Percentiles rank a stretch among this genome's conserved stretches.
Conservation (phyloP, 2,329 filamentous ascomycete genomes). For the Seiridium unicorne region DNA sequence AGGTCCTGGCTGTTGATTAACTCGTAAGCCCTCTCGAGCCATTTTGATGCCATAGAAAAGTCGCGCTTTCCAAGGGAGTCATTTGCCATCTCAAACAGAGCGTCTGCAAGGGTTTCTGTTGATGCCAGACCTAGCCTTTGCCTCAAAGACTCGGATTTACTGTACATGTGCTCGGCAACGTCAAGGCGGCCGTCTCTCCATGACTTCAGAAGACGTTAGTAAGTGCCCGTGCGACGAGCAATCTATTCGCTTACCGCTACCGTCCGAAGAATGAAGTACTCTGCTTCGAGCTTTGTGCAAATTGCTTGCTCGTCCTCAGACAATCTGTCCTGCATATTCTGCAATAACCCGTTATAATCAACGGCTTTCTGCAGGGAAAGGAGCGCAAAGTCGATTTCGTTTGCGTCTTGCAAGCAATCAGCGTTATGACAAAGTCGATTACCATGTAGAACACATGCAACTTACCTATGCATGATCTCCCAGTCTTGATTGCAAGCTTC, state of each 20-base stretch:
- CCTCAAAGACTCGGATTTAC: constrained; percentile 48
- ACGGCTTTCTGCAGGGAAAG: constrained; percentile 64
- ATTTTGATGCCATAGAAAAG: constrained; percentile 58
- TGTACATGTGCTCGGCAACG: constrained; percentile 76
- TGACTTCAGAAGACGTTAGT: constrained; percentile 44
- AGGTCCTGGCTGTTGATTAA: constrained; percentile 55
- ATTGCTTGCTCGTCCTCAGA: constrained; percentile 28
- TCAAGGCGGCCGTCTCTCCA: constrained; percentile 74
- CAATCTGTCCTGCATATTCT: constrained; percentile 24
- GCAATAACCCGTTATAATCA: constrained; percentile 46
- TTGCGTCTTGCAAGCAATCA: constrained; percentile 36
- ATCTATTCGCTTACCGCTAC: constrained; percentile 53
- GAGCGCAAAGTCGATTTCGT: constrained; percentile 56
- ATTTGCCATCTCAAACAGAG: constrained; percentile 72
- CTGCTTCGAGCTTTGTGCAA: constrained; percentile 43
- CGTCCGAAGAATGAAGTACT: constrained; percentile 67
- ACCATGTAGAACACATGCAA: constrained; percentile 6
- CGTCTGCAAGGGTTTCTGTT: constrained; percentile 63
- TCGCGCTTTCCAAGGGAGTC: constrained; percentile 52
- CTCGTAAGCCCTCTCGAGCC: constrained; percentile 69
- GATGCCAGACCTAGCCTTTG: constrained; percentile 42
- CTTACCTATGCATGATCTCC: constrained; percentile 60
- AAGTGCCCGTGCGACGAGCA: constrained; percentile 12
- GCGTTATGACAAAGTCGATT: neutral
- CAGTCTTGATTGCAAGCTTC: constrained; percentile 66